A percentile compares a stretch with the other conserved stretches of the same genome.
phyloP scores from a whole-genome alignment of 176 grass and related monocot species.

The Olyra latifolia region DNA sequence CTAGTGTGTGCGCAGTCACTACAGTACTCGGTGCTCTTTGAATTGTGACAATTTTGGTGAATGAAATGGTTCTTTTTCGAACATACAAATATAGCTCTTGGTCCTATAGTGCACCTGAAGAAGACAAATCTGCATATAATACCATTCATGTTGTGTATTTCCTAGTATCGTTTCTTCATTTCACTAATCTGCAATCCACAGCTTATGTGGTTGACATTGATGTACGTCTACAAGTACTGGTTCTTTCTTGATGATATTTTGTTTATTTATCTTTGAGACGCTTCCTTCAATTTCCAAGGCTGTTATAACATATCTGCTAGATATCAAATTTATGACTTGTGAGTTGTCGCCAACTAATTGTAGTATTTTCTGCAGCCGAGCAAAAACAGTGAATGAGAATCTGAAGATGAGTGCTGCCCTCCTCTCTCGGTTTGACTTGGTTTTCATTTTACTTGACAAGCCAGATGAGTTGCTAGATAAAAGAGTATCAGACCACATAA shows the following conservation, averaged over 20 bases:
- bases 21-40: neutral
- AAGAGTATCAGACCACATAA: constrained; percentile 85
- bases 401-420: constrained; percentile 87
- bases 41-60: neutral
- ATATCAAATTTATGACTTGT: neutral
- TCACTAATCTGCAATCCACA: neutral
- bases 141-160: constrained; percentile 18
- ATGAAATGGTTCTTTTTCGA: neutral
- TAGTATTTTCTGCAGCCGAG: constrained; percentile 60
- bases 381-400: constrained; percentile 92
- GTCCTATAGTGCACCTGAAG: neutral
- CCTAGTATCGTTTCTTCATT: neutral
- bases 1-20: neutral
- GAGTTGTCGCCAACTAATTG: neutral
- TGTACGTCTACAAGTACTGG: neutral
- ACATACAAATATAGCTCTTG: neutral
- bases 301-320: neutral
- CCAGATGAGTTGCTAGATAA: constrained; percentile 84
- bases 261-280: too few relatives aligned
- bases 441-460: constrained; percentile 91
- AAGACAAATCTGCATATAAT: neutral
- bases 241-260: neutral
- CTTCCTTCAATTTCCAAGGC: neutral
- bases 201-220: neutral
- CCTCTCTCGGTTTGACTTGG: constrained; percentile 89